Percentiles rank a stretch among this genome's conserved stretches.
Evolutionary conservation across 2,329 filamentous ascomycete genomes (phyloP).

Genomic region (Aureobasidium mangrovei): DNA sequence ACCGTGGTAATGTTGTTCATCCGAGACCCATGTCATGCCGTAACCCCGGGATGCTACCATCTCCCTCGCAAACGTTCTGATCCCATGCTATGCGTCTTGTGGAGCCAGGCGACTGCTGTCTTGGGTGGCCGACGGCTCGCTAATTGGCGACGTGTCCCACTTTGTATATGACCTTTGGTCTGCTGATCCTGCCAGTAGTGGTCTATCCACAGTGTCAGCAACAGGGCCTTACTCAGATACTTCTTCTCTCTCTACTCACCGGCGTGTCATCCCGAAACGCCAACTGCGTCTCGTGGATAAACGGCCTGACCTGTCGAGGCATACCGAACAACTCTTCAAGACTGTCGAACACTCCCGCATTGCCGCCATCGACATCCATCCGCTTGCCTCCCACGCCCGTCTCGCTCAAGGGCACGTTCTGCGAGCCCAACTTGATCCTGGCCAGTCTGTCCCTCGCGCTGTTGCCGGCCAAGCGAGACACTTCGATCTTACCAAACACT

Average conservation of each 20-base stretch:
- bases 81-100: too few species aligned
- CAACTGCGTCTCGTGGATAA: constrained; percentile 20
- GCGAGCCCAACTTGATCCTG: background rate
- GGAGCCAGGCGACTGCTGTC: too few species aligned
- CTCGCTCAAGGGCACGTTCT: background rate
- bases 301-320: constrained; percentile 18
- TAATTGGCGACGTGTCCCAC: background rate
- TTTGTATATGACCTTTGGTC: background rate
- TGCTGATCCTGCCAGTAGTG: background rate
- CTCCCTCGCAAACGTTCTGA: background rate
- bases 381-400: too few species aligned
- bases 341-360: background rate
- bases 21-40: background rate
- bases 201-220: background rate
- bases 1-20: background rate
- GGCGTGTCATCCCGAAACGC: constrained; percentile 16
- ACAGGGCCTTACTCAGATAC: too few species aligned
- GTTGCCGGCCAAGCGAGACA: constrained; percentile 12
- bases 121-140: too few species aligned
- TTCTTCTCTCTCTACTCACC: constrained; percentile 4
- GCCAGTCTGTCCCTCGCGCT: constrained; percentile 2
- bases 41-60: background rate
- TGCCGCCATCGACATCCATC: too few species aligned
- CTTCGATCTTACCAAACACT: constrained; percentile 19
- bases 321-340: constrained; percentile 20